Percentiles rank a stretch among this genome's conserved stretches.
Conservation (phyloP, 495 filamentous ascomycete species). For the Neurospora sp. region DNA sequence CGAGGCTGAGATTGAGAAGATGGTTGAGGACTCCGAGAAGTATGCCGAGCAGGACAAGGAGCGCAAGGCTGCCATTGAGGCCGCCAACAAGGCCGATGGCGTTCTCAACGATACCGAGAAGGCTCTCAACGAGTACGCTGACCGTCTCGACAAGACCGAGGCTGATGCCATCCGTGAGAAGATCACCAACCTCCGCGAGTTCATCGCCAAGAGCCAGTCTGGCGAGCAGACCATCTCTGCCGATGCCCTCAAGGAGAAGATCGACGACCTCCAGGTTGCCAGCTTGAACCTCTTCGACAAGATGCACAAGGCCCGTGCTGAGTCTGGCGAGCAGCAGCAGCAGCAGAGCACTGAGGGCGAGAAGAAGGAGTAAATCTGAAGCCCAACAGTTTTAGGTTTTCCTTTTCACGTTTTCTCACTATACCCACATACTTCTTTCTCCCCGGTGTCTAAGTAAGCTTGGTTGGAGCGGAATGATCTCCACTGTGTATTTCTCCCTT, state of each 20-base stretch:
- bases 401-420: constrained; percentile 9
- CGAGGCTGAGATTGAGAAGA: constrained; percentile 84
- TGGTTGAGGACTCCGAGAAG: constrained; percentile 97
- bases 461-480: constrained; percentile 20
- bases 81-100: constrained; percentile 92
- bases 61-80: constrained; percentile 89
- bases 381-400: constrained; percentile 29
- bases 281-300: constrained; percentile 97
- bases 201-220: constrained; percentile 87
- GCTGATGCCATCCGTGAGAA: constrained; percentile 87
- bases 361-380: constrained; percentile 55
- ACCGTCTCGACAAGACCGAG: constrained; percentile 94
- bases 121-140: constrained; percentile 90
- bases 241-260: constrained; percentile 93
- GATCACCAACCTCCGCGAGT: constrained; percentile 80
- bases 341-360: constrained; percentile 58
- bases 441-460: constrained; percentile 23
- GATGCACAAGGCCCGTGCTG: constrained; percentile 92
- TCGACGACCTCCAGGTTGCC: constrained; percentile 90
- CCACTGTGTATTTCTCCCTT: constrained; percentile 27
- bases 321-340: constrained; percentile 42
- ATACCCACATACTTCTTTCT: constrained; percentile 18
- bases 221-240: constrained; percentile 79
- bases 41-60: constrained; percentile 93
- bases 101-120: constrained; percentile 98